Conservation (phyloP, 2,329 filamentous ascomycete genomes). For the Lachnellula occidentalis region DNA sequence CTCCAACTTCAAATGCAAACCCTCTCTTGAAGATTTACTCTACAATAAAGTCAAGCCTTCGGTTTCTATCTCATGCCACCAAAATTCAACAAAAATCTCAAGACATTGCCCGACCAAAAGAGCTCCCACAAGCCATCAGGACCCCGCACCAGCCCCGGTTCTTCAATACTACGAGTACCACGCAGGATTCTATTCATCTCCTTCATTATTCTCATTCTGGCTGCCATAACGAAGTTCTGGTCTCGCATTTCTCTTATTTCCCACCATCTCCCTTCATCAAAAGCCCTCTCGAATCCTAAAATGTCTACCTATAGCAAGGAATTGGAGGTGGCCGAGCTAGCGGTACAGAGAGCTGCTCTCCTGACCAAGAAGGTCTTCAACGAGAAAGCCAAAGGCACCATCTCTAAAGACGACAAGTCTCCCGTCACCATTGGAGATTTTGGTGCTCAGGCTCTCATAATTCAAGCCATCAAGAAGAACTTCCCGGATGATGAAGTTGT, state of each 20-base stretch:
- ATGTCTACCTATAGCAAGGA: conserved; percentile 62
- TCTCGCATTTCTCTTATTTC: conserved; percentile 28
- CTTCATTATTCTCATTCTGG: conserved; percentile 27
- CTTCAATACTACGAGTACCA: conserved; percentile 3
- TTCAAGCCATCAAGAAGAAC: conserved; percentile 78
- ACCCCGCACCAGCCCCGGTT: background rate
- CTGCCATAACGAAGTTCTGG: conserved; percentile 24
- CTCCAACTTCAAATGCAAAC: background rate
- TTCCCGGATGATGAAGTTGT: conserved; percentile 91
- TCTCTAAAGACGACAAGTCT: conserved; percentile 91
- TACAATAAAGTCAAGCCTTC: too few relatives aligned
- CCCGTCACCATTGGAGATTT: conserved; percentile 98
- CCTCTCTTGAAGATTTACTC: background rate
- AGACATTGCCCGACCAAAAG: background rate
- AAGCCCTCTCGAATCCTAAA: conserved; percentile 21
- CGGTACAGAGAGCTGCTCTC: conserved; percentile 76
- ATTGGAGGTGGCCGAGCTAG: conserved; percentile 76
- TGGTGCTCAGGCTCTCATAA: conserved; percentile 94
- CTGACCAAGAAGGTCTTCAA: conserved; percentile 75
- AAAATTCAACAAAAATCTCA: background rate
- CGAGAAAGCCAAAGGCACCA: conserved; percentile 88
- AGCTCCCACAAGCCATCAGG: background rate
- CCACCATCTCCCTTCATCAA: conserved; percentile 23
- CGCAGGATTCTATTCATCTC: conserved; percentile 21
- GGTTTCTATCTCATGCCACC: background rate